Percentiles rank a stretch among this genome's conserved stretches.
Conservation (phyloP, 345 rosid genomes). For the Corymbia maculata region DNA sequence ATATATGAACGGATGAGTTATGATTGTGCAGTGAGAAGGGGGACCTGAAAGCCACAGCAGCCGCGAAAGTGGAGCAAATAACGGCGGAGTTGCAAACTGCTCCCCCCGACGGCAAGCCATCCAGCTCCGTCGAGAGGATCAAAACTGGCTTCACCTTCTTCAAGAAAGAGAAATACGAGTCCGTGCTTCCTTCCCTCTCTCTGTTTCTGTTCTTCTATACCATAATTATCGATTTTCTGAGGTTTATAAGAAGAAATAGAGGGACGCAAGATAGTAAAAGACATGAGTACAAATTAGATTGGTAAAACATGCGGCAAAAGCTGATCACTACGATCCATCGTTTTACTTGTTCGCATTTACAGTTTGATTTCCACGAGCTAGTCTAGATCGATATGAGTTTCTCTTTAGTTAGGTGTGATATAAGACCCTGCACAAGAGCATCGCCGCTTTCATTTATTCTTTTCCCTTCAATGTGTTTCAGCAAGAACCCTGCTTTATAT, state of each 20-base stretch:
- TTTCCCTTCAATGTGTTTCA: conserved; percentile 3
- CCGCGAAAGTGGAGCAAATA: conserved; percentile 62
- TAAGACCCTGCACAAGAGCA: background rate
- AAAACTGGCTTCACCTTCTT: conserved; percentile 68
- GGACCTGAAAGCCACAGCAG: conserved; percentile 65
- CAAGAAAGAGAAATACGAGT: conserved; percentile 95
- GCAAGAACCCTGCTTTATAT: conserved; percentile 62
- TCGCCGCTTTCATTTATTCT: background rate
- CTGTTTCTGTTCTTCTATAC: background rate
- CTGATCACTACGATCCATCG: background rate
- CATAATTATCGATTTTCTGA: background rate
- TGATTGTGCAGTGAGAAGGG: conserved; percentile 53
- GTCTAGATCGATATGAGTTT: background rate
- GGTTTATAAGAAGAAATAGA: background rate
- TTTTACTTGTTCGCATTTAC: background rate
- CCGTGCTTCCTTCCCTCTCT: background rate
- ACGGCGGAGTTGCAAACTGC: conserved; percentile 53
- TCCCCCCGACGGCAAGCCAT: conserved; percentile 19
- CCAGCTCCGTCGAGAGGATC: conserved; percentile 44
- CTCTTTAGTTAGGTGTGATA: background rate
- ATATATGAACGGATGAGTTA: background rate
- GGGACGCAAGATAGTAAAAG: background rate
- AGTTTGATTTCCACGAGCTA: background rate
- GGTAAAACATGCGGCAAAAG: background rate
- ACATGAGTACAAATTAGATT: background rate